Percentiles rank a stretch among this genome's conserved stretches.
Evolutionary conservation across 768 basidiomycete species (phyloP).

Genomic region (Mycena vitilis): DNA sequence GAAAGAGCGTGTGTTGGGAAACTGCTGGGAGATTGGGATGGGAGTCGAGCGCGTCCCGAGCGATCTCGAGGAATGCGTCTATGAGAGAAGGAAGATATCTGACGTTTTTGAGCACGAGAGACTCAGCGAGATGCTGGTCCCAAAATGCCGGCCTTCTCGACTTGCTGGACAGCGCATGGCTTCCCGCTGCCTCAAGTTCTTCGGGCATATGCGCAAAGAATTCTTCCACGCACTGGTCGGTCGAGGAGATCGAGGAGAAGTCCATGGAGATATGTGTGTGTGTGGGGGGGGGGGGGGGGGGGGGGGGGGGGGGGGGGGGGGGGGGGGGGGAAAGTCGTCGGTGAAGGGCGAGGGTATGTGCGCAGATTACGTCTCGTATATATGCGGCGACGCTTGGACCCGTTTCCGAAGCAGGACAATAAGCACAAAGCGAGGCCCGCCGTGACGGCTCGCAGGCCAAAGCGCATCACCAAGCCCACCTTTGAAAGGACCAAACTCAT

Average conservation of each 20-base stretch:
- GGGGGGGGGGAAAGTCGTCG: no score
- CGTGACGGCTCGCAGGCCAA: no score
- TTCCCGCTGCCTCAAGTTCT: neutral
- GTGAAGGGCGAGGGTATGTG: no score
- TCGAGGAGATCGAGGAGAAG: neutral
- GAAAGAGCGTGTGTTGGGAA: neutral
- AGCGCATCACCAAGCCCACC: no score
- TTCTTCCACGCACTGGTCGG: neutral
- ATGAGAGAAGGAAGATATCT: neutral
- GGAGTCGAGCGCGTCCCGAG: neutral
- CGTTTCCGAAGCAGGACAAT: no score
- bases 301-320: no score
- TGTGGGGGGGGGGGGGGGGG: no score
- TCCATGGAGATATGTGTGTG: no score
- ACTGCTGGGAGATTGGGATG: neutral
- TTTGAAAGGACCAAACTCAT: no score
- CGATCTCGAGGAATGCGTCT: neutral
- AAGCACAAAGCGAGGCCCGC: no score
- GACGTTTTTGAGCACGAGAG: neutral
- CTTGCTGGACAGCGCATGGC: neutral
- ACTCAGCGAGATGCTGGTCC: neutral
- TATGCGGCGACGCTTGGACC: no score
- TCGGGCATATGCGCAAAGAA: neutral
- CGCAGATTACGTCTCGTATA: no score
- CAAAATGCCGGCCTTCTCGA: neutral